These are phyloP conservation scores for Debaryomyces nepalensis DNA, from an alignment of 1,139 yeast species.

Conservation along the genomic window DNA sequence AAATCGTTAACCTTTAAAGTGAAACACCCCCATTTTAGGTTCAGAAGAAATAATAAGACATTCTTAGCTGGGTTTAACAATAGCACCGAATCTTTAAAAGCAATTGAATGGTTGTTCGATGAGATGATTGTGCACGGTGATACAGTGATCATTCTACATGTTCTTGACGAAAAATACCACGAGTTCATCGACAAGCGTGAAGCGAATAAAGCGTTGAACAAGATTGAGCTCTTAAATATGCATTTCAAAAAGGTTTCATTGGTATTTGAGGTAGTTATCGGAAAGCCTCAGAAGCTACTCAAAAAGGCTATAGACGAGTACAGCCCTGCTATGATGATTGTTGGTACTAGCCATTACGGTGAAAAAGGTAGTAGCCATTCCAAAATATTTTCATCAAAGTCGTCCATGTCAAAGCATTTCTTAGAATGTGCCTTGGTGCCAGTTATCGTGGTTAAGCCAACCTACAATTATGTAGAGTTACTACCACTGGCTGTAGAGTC, in stretches of 20 bases:
- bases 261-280: conserved; percentile 64
- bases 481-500: conserved; percentile 32
- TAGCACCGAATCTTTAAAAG: conserved; percentile 59
- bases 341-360: conserved; percentile 58
- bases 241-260: conserved; percentile 55
- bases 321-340: conserved; percentile 66
- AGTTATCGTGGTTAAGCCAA: conserved; percentile 67
- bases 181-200: conserved; percentile 32
- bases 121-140: conserved; percentile 69
- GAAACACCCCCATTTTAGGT: conserved; percentile 59
- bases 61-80: conserved; percentile 65
- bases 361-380: conserved; percentile 38
- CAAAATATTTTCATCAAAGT: conserved; percentile 49
- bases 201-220: conserved; percentile 42
- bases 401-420: conserved; percentile 63
- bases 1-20: conserved; percentile 56
- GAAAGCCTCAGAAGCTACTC: conserved; percentile 60
- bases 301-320: conserved; percentile 62
- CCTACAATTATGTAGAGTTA: conserved; percentile 42
- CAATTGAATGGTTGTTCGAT: conserved; percentile 69
- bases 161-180: conserved; percentile 50
- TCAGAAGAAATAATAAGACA: conserved; percentile 62
- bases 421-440: conserved; percentile 71
- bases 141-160: conserved; percentile 64
- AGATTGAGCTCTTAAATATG: conserved; percentile 52